Conservation (phyloP, 2,329 filamentous ascomycete species). For the Byssochlamys sp. region DNA sequence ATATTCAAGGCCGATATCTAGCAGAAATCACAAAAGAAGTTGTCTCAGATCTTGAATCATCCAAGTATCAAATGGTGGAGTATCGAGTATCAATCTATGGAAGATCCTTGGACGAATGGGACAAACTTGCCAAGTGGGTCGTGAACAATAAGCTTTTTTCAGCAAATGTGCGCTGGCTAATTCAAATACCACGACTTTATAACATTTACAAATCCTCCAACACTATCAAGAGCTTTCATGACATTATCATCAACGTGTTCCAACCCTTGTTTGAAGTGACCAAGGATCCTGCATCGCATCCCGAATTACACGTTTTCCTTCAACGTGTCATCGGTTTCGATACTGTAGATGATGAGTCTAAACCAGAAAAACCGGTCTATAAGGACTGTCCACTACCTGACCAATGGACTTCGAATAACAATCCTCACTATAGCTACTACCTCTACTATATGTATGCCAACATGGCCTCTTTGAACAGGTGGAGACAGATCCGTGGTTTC, state of each 20-base stretch:
- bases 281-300: constrained; percentile 71
- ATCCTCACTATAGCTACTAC: constrained; percentile 98
- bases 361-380: constrained; percentile 82
- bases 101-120: constrained; percentile 85
- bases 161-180: constrained; percentile 92
- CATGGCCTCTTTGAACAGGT: constrained; percentile 81
- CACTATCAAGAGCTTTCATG: constrained; percentile 79
- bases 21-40: constrained; percentile 98
- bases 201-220: constrained; percentile 88
- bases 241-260: constrained; percentile 85
- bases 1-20: constrained; percentile 87
- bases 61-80: constrained; percentile 99
- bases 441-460: constrained; percentile 96
- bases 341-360: constrained; percentile 96
- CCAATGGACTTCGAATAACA: constrained; percentile 83
- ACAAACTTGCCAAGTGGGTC: constrained; percentile 93
- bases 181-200: constrained; percentile 87
- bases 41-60: constrained; percentile 90
- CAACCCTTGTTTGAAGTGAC: constrained; percentile 94
- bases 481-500: constrained; percentile 82
- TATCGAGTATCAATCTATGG: constrained; percentile 98
- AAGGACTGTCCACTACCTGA: constrained; percentile 87
- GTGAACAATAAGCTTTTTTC: constrained; percentile 98
- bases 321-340: constrained; percentile 95
- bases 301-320: constrained; percentile 87